Conservation (phyloP, 306 rosid species). For the Dalbergia cochinchinensis region DNA sequence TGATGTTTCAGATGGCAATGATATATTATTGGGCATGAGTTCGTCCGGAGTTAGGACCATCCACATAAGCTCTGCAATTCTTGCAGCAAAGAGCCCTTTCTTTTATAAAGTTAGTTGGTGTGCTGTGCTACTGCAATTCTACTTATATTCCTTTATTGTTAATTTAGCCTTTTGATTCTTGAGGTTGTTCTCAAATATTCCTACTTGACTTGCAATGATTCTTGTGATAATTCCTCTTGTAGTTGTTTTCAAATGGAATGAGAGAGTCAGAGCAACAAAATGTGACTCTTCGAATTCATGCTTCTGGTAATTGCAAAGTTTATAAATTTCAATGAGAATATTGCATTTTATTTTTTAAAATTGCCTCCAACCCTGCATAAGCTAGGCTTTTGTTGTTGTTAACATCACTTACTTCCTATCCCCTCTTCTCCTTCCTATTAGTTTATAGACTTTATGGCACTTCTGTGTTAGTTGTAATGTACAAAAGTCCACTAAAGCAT, state of each 20-base stretch:
- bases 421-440: not conserved
- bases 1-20: slow-evolving; percentile 43
- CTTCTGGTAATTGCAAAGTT: slow-evolving; percentile 52
- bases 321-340: not conserved
- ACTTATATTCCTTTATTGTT: not conserved
- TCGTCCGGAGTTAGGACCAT: slow-evolving; percentile 49
- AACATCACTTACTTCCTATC: not conserved
- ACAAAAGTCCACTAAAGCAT: slow-evolving; percentile 14
- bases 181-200: not conserved
- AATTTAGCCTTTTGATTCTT: not conserved
- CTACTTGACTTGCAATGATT: slow-evolving; percentile 17
- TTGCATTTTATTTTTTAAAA: not conserved
- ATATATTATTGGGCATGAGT: slow-evolving; percentile 37
- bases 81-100: slow-evolving; percentile 65
- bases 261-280: slow-evolving; percentile 53
- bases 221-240: slow-evolving; percentile 31
- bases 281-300: slow-evolving; percentile 57
- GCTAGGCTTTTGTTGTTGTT: not conserved
- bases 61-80: slow-evolving; percentile 63
- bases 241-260: slow-evolving; percentile 61
- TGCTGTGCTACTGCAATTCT: slow-evolving; percentile 11
- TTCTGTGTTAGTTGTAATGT: not conserved
- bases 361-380: not conserved
- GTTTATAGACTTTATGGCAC: not conserved
- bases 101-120: slow-evolving; percentile 55